Conservation (phyloP, 352 stramenopile species). For the Globisporangium uncinulatum region DNA sequence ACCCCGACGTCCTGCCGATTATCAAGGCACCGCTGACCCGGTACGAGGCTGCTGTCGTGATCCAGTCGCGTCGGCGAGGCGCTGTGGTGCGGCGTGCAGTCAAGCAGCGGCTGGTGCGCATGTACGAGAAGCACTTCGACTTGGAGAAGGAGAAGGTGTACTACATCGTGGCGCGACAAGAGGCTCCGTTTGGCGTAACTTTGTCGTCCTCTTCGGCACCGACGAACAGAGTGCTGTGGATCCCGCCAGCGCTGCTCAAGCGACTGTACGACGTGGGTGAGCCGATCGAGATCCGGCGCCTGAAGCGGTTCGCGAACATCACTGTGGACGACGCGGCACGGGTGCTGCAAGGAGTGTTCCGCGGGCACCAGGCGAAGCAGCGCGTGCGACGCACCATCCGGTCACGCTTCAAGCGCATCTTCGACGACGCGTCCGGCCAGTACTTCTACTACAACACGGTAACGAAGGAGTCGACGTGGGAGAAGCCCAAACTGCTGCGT, state of each 20-base stretch:
- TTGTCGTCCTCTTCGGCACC: not conserved
- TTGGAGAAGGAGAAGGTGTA: constrained; percentile 47
- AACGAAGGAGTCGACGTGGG: constrained; percentile 64
- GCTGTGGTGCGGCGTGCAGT: constrained; percentile 23
- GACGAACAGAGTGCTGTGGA: constrained; percentile 20
- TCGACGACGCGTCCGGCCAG: constrained; percentile 38
- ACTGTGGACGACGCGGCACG: constrained; percentile 42
- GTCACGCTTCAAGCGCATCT: constrained; percentile 51
- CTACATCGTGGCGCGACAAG: constrained; percentile 26
- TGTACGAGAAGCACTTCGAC: constrained; percentile 73
- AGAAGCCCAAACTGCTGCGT: constrained; percentile 46
- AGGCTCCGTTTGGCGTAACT: constrained; percentile 7
- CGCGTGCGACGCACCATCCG: constrained; percentile 34
- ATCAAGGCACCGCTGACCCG: constrained; percentile 48
- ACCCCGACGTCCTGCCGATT: constrained; percentile 46
- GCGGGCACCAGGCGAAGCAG: constrained; percentile 31
- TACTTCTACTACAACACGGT: constrained; percentile 74
- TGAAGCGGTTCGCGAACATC: constrained; percentile 41
- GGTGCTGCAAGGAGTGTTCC: constrained; percentile 50
- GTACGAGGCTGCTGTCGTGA: constrained; percentile 36
- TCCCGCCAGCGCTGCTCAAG: constrained; percentile 28
- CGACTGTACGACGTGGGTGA: constrained; percentile 62
- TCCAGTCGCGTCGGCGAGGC: constrained; percentile 39
- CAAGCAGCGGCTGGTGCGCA: constrained; percentile 18
- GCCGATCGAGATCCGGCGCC: constrained; percentile 49